Conservation (phyloP, 768 basidiomycete species). For the Boletus eberwhitei region DNA sequence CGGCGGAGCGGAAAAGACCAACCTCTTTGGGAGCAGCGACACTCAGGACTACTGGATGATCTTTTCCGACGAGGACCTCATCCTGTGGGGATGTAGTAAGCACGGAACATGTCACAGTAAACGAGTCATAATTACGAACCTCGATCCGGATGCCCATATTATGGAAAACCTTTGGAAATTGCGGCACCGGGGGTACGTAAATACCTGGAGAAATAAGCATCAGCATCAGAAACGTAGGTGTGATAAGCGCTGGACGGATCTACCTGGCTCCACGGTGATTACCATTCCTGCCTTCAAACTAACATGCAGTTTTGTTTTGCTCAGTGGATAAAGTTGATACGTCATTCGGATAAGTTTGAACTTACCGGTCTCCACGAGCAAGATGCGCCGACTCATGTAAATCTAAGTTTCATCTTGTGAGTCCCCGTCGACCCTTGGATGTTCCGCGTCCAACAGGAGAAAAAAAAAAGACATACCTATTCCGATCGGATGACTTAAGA, state of each 20-base stretch:
- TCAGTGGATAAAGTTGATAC: constrained; percentile 1
- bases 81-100: constrained; percentile 41
- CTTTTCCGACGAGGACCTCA: constrained; percentile 65
- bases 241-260: constrained; percentile 7
- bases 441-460: not conserved
- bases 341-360: constrained; percentile 3
- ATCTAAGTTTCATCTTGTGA: constrained; percentile 45
- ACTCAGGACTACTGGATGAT: constrained; percentile 61
- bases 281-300: constrained; percentile 86
- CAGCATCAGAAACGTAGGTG: not conserved
- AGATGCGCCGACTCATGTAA: constrained; percentile 79
- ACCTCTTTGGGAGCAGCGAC: constrained; percentile 84
- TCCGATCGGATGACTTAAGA: constrained; percentile 87
- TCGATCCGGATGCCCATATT: constrained; percentile 92
- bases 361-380: constrained; percentile 54
- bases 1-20: constrained; percentile 1
- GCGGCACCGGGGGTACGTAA: constrained; percentile 77
- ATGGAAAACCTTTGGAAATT: constrained; percentile 86
- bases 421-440: constrained; percentile 8
- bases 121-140: constrained; percentile 35
- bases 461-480: constrained; percentile 52
- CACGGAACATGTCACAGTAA: not conserved
- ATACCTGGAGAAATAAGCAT: constrained; percentile 47
- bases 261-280: constrained; percentile 87
- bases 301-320: constrained; percentile 3